Evolutionary conservation across 2,329 filamentous ascomycete species (phyloP).

Genomic region (Tympanopsis confertula): DNA sequence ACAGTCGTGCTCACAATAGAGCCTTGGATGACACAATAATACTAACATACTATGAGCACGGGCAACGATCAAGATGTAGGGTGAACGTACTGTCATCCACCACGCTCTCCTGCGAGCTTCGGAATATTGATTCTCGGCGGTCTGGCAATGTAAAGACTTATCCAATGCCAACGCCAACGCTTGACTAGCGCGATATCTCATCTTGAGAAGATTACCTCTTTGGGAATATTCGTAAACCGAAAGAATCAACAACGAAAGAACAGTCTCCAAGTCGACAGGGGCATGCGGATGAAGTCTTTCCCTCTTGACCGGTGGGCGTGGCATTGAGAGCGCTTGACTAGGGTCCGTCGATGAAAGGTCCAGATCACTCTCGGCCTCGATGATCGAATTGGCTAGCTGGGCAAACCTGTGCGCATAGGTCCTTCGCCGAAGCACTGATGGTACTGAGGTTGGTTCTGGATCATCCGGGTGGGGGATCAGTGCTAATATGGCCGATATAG

Average conservation of each 20-base stretch:
- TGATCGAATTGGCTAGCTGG: conserved; percentile 20
- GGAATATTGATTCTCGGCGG: conserved; percentile 18
- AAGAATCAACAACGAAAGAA: conserved; percentile 26
- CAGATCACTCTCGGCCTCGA: conserved; percentile 28
- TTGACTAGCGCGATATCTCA: conserved; percentile 29
- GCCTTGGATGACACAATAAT: conserved; percentile 28
- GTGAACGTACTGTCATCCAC: conserved; percentile 29
- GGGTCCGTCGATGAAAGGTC: conserved; percentile 23
- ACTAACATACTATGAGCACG: conserved; percentile 15
- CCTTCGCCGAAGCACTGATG: conserved; percentile 21
- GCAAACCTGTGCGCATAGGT: conserved; percentile 24
- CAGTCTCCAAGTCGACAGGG: conserved; percentile 24
- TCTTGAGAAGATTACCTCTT: conserved; percentile 28
- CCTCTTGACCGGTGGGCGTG: conserved; percentile 16
- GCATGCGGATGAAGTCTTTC: conserved; percentile 21
- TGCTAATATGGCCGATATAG: conserved; percentile 26
- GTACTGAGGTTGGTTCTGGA: conserved; percentile 17
- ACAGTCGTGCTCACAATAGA: conserved; percentile 29
- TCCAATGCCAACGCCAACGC: conserved; percentile 27
- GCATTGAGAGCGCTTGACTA: conserved; percentile 21
- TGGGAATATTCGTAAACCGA: conserved; percentile 31
- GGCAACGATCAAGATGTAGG: background rate
- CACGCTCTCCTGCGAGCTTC: conserved; percentile 28
- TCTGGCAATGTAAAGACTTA: conserved; percentile 24
- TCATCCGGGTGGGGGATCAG: conserved; percentile 27